Evolutionary conservation across 164 flowering plant species (phyloP).

Genomic region (Berberis thunbergii): DNA sequence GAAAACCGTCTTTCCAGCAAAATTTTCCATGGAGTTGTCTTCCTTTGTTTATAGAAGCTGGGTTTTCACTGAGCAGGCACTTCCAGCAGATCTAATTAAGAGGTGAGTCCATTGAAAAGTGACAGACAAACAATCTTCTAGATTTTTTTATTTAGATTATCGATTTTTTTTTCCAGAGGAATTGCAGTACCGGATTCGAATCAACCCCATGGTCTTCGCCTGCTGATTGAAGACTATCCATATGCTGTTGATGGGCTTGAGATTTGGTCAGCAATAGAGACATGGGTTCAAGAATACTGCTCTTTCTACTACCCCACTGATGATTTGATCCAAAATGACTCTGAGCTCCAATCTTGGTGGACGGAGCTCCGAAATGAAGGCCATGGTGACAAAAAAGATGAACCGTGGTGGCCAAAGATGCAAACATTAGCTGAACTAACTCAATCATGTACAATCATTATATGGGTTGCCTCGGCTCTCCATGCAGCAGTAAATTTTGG

Average conservation of each 20-base stretch:
- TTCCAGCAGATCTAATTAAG: constrained; percentile 68
- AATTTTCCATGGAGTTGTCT: constrained; percentile 76
- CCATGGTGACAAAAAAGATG: constrained; percentile 69
- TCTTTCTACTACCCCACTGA: constrained; percentile 52
- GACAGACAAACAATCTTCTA: not conserved
- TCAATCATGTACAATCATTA: constrained; percentile 22
- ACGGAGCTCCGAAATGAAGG: constrained; percentile 54
- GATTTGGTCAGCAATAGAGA: constrained; percentile 74
- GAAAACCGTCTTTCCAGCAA: constrained; percentile 68
- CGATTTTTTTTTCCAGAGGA: constrained; percentile 38
- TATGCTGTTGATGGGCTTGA: constrained; percentile 83
- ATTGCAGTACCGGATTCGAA: constrained; percentile 54
- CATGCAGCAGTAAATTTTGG: too few species aligned
- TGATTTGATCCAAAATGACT: constrained; percentile 33
- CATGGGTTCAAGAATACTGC: constrained; percentile 72
- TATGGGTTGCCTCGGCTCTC: too few species aligned
- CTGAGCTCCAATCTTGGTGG: constrained; percentile 89
- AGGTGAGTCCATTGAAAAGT: constrained; percentile 30
- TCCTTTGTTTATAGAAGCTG: constrained; percentile 53
- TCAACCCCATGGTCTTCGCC: constrained; percentile 48
- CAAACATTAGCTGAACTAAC: constrained; percentile 40
- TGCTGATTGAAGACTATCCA: constrained; percentile 76
- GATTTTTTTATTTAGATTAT: not conserved
- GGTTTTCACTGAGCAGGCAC: constrained; percentile 71
- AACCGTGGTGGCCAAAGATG: constrained; percentile 79